Conservation (phyloP, 179 eudicot genomes). For the Carnegiea gigantea region DNA sequence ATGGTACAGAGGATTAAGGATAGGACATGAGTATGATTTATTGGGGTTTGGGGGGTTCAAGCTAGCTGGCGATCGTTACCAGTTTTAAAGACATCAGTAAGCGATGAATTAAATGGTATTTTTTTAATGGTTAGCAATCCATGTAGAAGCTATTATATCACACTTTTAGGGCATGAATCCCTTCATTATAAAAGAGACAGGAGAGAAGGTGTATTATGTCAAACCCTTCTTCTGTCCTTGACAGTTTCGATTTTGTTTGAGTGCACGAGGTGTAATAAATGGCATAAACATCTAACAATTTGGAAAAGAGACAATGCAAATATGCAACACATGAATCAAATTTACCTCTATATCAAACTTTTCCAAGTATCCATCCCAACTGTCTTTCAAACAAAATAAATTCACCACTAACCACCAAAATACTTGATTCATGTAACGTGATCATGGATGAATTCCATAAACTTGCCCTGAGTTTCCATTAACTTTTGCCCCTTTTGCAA, state of each 20-base stretch:
- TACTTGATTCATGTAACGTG: neutral
- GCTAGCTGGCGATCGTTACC: neutral
- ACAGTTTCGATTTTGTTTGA: neutral
- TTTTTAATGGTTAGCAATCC: neutral
- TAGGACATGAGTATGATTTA: neutral
- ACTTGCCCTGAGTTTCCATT: neutral
- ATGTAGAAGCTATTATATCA: neutral
- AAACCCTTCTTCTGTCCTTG: neutral
- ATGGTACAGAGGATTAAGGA: neutral
- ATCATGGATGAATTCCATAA: neutral
- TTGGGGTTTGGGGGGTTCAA: neutral
- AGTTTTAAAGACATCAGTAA: neutral
- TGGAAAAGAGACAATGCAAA: too few relatives aligned
- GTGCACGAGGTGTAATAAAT: neutral
- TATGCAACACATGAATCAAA: neutral
- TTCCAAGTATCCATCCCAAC: neutral
- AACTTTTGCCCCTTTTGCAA: too few relatives aligned
- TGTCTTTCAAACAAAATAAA: neutral
- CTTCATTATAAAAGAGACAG: neutral
- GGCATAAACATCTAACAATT: neutral
- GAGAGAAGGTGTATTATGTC: neutral
- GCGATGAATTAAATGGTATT: neutral
- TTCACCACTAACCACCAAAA: neutral
- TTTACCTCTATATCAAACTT: neutral
- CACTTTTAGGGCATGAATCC: neutral